A percentile compares a stretch with the other conserved stretches of the same genome.
phyloP scores from a whole-genome alignment of 2,329 filamentous ascomycete species.

The Calycina herbarum region DNA sequence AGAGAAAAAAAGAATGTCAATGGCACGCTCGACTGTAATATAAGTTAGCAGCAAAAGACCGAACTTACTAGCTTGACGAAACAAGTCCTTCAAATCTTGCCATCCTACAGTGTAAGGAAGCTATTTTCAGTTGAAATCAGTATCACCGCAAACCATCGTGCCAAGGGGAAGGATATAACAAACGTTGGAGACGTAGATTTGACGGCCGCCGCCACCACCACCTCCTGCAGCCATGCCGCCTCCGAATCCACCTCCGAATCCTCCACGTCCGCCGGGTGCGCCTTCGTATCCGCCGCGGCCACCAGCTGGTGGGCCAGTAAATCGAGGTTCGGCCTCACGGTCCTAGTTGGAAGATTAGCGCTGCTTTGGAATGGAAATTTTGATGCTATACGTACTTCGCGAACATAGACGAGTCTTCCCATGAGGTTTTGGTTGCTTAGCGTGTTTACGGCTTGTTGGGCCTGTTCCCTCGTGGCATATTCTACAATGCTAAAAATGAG shows the following conservation, averaged over 20 bases:
- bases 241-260: constrained; percentile 46
- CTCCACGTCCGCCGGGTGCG: constrained; percentile 44
- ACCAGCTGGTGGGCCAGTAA: constrained; percentile 71
- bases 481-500: constrained; percentile 85
- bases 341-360: constrained; percentile 58
- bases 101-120: constrained; percentile 96
- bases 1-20: constrained; percentile 28
- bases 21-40: constrained; percentile 24
- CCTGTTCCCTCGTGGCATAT: constrained; percentile 99
- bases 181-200: constrained; percentile 98
- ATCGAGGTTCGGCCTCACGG: constrained; percentile 95
- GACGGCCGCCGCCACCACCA: constrained; percentile 69
- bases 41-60: constrained; percentile 31
- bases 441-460: constrained; percentile 93
- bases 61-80: constrained; percentile 90
- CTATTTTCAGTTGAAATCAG: constrained; percentile 53
- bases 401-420: constrained; percentile 97
- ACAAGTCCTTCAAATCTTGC: constrained; percentile 98
- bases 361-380: background rate
- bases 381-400: constrained; percentile 66
- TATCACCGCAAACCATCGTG: constrained; percentile 33
- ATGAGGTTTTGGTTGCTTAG: constrained; percentile 99
- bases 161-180: constrained; percentile 52
- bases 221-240: constrained; percentile 52
- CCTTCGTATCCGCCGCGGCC: constrained; percentile 63